Conservation (phyloP, 1,284 basidiomycete genomes). For the Mycosarcoma maydis region DNA sequence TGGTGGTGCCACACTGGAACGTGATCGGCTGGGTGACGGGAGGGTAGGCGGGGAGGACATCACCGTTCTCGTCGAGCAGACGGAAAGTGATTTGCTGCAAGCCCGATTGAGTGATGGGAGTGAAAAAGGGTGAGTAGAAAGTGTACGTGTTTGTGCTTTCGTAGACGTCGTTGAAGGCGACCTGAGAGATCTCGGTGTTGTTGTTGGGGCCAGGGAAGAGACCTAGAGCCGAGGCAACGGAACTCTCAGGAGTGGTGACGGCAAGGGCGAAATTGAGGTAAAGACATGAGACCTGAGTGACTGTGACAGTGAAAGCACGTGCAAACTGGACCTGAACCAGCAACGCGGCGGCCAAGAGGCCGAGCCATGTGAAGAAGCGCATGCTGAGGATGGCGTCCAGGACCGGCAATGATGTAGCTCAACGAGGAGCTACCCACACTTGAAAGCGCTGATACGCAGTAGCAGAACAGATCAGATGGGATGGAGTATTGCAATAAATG, state of each 20-base stretch:
- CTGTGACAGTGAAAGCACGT: conserved; percentile 15
- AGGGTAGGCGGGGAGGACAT: conserved; percentile 9
- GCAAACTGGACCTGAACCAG: conserved; percentile 21
- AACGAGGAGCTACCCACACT: too few species aligned
- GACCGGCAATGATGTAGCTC: too few species aligned
- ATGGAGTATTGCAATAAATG: too few species aligned
- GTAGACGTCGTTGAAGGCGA: conserved; percentile 23
- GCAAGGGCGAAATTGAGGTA: conserved; percentile 26
- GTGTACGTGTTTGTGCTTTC: conserved; percentile 15
- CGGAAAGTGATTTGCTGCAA: conserved; percentile 23
- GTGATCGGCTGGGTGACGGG: conserved; percentile 23
- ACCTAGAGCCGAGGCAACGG: conserved; percentile 10
- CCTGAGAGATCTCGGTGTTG: conserved; percentile 12
- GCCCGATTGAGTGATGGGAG: conserved; percentile 18
- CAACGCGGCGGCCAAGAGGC: conserved; percentile 24
- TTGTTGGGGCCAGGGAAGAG: conserved; percentile 16
- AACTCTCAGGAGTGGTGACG: conserved; percentile 21
- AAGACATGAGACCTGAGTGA: conserved; percentile 31
- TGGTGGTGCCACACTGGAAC: conserved; percentile 37
- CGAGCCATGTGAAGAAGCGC: conserved; percentile 3
- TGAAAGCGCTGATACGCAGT: too few species aligned
- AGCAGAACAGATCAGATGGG: too few species aligned
- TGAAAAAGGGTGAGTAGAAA: conserved; percentile 29
- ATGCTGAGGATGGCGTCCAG: conserved; percentile 12
- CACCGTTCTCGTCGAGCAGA: conserved; percentile 24